These are phyloP conservation scores for Podospora comata DNA, from an alignment of 495 filamentous ascomycete species.

Conservation along the genomic window DNA sequence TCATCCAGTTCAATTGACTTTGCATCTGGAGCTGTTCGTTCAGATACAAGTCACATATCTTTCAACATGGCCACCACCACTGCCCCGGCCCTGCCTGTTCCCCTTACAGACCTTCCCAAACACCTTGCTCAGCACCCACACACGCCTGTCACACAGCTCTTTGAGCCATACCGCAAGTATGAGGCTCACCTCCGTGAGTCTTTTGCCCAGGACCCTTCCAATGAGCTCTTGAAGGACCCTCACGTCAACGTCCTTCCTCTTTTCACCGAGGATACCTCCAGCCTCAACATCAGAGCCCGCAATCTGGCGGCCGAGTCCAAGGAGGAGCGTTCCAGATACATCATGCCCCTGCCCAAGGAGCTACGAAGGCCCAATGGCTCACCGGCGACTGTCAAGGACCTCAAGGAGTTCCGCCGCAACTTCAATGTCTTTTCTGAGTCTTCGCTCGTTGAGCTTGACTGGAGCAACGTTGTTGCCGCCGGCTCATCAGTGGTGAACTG, in stretches of 20 bases:
- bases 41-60: not conserved
- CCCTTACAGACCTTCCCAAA: constrained; percentile 42
- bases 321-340: constrained; percentile 61
- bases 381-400: constrained; percentile 58
- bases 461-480: constrained; percentile 68
- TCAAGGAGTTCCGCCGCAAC: constrained; percentile 70
- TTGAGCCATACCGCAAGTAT: constrained; percentile 65
- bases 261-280: constrained; percentile 55
- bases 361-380: constrained; percentile 58
- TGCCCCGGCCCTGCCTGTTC: constrained; percentile 45
- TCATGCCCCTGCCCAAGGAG: constrained; percentile 61
- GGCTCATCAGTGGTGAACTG: constrained; percentile 74
- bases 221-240: constrained; percentile 56
- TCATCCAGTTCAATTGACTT: not conserved
- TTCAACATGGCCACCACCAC: constrained; percentile 35
- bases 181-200: constrained; percentile 65
- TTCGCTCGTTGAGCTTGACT: constrained; percentile 60
- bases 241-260: constrained; percentile 67
- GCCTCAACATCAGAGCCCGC: constrained; percentile 61
- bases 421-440: constrained; percentile 76
- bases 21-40: not conserved
- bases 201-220: constrained; percentile 66
- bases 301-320: constrained; percentile 56
- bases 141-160: constrained; percentile 52
- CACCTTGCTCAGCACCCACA: constrained; percentile 50